Base-by-base conservation (phyloP, 495 filamentous ascomycete species). In the Penicillium tannophilum region DNA sequence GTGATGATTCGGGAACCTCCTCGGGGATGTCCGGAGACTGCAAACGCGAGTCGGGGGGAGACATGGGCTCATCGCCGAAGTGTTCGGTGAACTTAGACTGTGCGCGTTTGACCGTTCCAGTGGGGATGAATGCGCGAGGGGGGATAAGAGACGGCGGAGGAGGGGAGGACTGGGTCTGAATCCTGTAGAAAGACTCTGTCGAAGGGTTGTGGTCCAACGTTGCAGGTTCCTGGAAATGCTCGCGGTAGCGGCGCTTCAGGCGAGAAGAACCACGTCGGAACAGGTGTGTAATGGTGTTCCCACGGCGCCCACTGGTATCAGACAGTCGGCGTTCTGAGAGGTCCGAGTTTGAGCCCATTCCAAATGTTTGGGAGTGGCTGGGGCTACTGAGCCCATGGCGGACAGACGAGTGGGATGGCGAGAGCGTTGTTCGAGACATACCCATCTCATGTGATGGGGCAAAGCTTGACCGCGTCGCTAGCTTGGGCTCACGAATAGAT, bases 11-110 rank as follows among this genome's bases (percentile, higher is more conserved):
- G 0, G 47, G 44, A 0, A 63, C 61, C 33, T 75, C 62, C 54
- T 79, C 77, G 7, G 75, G 71, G 9, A 76, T 73, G 48, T 75
- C 75, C 1, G 76, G 76, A 0, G 90, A 93, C 59, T 93, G 90
- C 31, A 93, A 67, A 42, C 89, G 80, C 2, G 92, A 95, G 52
- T 90, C 88, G 5, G 91, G 87, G 9, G 90, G 90, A 17, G 91
- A 93, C 17, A 92, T 68, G 2, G 91, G 89, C 30, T 91, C 79
- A 63, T 96, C 92, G 17, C 90, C 91, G 16, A 97, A 83, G 69
- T 96, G 92, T 71, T 97, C 92, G n/a, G 87, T 85, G 78, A 97
- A 97, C 47, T 91, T 93, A 43, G 91, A 96, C 73, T 90, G 89
- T 4, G 91, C 90, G 30, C 91, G 87, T 59, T 86, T 85, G 8